A percentile compares a stretch with the other conserved stretches of the same genome.
phyloP scores from a whole-genome alignment of 2,329 filamentous ascomycete species.

The Fusarium solani-melongenae region DNA sequence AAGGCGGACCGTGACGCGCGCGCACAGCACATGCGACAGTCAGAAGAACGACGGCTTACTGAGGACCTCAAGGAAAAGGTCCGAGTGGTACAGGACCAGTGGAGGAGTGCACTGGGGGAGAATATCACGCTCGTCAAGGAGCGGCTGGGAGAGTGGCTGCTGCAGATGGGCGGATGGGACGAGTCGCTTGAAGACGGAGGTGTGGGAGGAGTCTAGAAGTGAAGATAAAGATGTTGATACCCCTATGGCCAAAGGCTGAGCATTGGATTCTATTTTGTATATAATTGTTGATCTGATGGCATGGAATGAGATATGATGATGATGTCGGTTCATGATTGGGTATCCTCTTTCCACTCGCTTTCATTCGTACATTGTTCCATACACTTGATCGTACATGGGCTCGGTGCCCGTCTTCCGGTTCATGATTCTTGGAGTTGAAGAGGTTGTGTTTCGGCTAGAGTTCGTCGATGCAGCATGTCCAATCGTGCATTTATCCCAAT shows the following conservation, averaged over 20 bases:
- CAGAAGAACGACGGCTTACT: conserved; percentile 78
- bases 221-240: conserved; percentile 43
- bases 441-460: neutral
- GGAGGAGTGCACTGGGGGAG: conserved; percentile 86
- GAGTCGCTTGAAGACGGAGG: conserved; percentile 74
- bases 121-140: conserved; percentile 79
- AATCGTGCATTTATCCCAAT: neutral
- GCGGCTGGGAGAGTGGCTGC: conserved; percentile 77
- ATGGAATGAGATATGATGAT: conserved; percentile 34
- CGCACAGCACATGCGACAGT: conserved; percentile 67
- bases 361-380: conserved; percentile 17
- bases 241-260: conserved; percentile 35
- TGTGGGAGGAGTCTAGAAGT: conserved; percentile 57
- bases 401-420: neutral
- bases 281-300: conserved; percentile 27
- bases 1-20: conserved; percentile 51
- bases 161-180: conserved; percentile 88
- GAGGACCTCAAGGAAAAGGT: conserved; percentile 95
- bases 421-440: neutral
- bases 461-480: neutral
- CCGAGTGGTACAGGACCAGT: conserved; percentile 88
- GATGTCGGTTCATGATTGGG: conserved; percentile 11
- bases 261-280: conserved; percentile 36
- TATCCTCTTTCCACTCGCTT: conserved; percentile 12
- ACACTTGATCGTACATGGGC: conserved; percentile 36